Percentiles rank a stretch among this genome's conserved stretches.
Conservation (phyloP, 1,139 yeast genomes). For the Wickerhamomyces sp. region DNA sequence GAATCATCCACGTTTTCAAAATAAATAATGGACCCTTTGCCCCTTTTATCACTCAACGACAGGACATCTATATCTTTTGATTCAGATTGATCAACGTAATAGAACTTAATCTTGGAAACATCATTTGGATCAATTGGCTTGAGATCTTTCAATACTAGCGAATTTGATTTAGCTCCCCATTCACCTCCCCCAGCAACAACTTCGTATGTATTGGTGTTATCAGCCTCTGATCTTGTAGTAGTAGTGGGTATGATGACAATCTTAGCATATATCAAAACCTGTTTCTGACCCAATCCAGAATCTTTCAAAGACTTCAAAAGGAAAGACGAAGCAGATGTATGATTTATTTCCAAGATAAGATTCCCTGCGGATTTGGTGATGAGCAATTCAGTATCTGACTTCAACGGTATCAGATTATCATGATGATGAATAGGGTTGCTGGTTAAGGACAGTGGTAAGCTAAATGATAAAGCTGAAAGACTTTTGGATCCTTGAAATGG, state of each 20-base stretch:
- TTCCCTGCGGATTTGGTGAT: conserved; percentile 5
- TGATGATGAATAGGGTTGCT: neutral
- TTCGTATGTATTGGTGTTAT: neutral
- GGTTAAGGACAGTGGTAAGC: conserved; percentile 1
- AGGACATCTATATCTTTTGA: too few relatives aligned
- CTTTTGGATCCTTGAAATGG: neutral
- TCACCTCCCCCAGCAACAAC: conserved; percentile 12
- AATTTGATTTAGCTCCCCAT: conserved; percentile 6
- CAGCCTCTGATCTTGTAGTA: neutral
- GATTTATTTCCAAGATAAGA: conserved; percentile 2
- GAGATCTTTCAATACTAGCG: conserved; percentile 2
- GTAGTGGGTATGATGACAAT: neutral
- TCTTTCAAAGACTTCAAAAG: conserved; percentile 1
- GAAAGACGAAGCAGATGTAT: conserved; percentile 2
- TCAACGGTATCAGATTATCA: neutral
- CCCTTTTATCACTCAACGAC: neutral
- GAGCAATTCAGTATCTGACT: neutral
- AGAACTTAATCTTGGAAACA: neutral
- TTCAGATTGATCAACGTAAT: neutral
- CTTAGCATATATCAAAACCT: neutral
- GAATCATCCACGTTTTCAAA: conserved; percentile 1
- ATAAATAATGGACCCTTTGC: neutral
- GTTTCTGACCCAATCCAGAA: neutral
- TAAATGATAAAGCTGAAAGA: conserved; percentile 1
- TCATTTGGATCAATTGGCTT: neutral